These are phyloP conservation scores for Phlegmacium glaucopus DNA, from an alignment of 768 basidiomycete species.

Conservation along the genomic window DNA sequence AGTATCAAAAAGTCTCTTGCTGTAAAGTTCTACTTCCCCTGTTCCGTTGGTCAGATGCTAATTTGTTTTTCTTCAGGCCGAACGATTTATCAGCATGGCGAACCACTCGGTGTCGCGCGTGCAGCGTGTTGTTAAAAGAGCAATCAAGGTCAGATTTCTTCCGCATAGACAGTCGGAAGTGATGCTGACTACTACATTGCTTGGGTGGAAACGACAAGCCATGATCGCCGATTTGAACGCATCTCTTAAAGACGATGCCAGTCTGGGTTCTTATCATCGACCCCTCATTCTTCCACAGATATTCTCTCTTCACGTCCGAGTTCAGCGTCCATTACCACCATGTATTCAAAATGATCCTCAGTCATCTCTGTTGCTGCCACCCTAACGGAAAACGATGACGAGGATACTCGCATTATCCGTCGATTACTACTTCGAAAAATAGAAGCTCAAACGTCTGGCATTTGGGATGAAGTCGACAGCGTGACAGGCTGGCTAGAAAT, in stretches of 20 bases:
- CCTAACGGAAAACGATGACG: slow-evolving; percentile 53
- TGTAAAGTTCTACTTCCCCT: slow-evolving; percentile 32
- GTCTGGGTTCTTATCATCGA: slow-evolving; percentile 23
- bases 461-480: slow-evolving; percentile 63
- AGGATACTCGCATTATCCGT: slow-evolving; percentile 60
- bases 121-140: slow-evolving; percentile 53
- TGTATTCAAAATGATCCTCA: slow-evolving; percentile 40
- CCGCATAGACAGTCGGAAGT: not conserved
- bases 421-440: slow-evolving; percentile 66
- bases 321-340: slow-evolving; percentile 38
- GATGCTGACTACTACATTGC: slow-evolving; percentile 3
- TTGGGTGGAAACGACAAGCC: slow-evolving; percentile 44
- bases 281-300: slow-evolving; percentile 24
- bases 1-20: slow-evolving; percentile 51
- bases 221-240: slow-evolving; percentile 42
- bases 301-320: slow-evolving; percentile 36
- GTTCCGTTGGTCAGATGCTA: not conserved
- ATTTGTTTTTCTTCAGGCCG: slow-evolving; percentile 36
- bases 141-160: slow-evolving; percentile 44
- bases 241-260: slow-evolving; percentile 17
- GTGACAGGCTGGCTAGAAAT: slow-evolving; percentile 57
- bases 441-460: slow-evolving; percentile 48
- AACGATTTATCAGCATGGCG: slow-evolving; percentile 51
- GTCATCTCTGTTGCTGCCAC: slow-evolving; percentile 47
- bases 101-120: slow-evolving; percentile 55